phyloP scores from a whole-genome alignment of 1,139 yeast genomes.

The Hansenula lynferdii region DNA sequence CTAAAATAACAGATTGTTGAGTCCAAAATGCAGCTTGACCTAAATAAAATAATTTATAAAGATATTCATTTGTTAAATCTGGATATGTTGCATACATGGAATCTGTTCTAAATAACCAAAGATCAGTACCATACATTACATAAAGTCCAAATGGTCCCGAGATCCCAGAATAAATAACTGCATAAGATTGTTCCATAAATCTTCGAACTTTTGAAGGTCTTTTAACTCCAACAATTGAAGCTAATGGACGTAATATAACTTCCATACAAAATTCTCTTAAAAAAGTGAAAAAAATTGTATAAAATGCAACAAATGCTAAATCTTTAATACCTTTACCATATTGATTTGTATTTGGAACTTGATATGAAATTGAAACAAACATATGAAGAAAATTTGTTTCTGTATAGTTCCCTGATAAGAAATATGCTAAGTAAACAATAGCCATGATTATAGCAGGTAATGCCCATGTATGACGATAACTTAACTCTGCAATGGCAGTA shows the following conservation, averaged over 20 bases:
- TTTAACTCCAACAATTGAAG: conserved; percentile 46
- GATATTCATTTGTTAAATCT: conserved; percentile 66
- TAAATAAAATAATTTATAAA: conserved; percentile 77
- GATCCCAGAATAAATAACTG: conserved; percentile 73
- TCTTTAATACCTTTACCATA: conserved; percentile 91
- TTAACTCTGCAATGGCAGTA: conserved; percentile 54
- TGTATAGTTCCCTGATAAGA: conserved; percentile 48
- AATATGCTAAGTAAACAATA: conserved; percentile 34
- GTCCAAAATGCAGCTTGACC: conserved; percentile 98
- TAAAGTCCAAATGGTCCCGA: conserved; percentile 86
- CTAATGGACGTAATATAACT: conserved; percentile 67
- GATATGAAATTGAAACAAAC: conserved; percentile 68
- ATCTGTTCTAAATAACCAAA: conserved; percentile 86
- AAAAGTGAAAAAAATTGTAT: conserved; percentile 85
- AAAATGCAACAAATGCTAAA: conserved; percentile 70
- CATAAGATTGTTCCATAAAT: conserved; percentile 90
- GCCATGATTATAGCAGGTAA: conserved; percentile 52
- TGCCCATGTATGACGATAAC: conserved; percentile 77
- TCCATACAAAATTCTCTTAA: conserved; percentile 91
- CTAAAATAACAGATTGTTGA: conserved; percentile 82
- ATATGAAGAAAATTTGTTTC: conserved; percentile 56
- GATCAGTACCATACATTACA: conserved; percentile 77
- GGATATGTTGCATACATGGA: conserved; percentile 81
- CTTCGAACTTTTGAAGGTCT: conserved; percentile 62
- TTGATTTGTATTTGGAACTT: conserved; percentile 33